Evolutionary conservation across 805 yeast genomes (phyloP).

Genomic region (Kodamaea jinghongensis): DNA sequence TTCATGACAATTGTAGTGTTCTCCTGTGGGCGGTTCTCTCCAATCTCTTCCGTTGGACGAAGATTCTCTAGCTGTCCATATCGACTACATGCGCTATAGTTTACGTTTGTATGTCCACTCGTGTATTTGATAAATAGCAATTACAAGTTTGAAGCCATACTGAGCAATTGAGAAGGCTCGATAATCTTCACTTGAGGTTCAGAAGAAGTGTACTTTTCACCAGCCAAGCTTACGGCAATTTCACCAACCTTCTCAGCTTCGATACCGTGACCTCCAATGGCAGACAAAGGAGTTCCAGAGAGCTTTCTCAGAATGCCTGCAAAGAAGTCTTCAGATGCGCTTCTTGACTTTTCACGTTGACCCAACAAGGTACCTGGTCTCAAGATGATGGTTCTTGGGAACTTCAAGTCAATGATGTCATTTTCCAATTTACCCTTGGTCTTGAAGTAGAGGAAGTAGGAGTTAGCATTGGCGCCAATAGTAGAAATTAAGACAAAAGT

Average conservation of each 20-base stretch:
- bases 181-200: slow-evolving; percentile 23
- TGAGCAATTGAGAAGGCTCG: slow-evolving; percentile 19
- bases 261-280: slow-evolving; percentile 39
- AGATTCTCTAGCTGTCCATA: no score
- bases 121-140: no score
- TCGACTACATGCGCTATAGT: no score
- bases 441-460: slow-evolving; percentile 58
- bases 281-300: slow-evolving; percentile 15
- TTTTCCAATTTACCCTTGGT: slow-evolving; percentile 78
- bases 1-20: neutral
- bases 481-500: slow-evolving; percentile 70
- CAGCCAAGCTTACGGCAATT: slow-evolving; percentile 47
- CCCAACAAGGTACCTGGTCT: slow-evolving; percentile 79
- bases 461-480: slow-evolving; percentile 55
- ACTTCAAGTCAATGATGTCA: slow-evolving; percentile 57
- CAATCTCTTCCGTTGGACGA: no score
- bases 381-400: slow-evolving; percentile 69
- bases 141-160: slow-evolving; percentile 14
- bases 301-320: slow-evolving; percentile 29
- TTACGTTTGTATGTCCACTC: no score
- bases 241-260: slow-evolving; percentile 64
- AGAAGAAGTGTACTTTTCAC: slow-evolving; percentile 4
- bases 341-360: slow-evolving; percentile 46
- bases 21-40: no score
- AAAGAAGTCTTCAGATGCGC: slow-evolving; percentile 30